A percentile compares a stretch with the other conserved stretches of the same genome.
phyloP scores from a whole-genome alignment of 2,329 filamentous ascomycete genomes.

The Calonectria leucothoes region DNA sequence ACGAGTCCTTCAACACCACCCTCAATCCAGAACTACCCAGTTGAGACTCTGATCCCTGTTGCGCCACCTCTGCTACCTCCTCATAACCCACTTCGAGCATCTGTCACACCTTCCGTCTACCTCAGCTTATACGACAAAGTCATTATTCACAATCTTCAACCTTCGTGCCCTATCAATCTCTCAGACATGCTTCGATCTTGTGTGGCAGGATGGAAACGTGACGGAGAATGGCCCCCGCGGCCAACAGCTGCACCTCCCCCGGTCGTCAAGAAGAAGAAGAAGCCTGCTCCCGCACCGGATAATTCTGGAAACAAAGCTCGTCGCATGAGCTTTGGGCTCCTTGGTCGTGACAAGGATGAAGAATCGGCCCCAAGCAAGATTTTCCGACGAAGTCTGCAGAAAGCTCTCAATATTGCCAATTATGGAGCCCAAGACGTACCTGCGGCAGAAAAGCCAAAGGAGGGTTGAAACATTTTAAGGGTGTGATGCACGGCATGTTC shows the following conservation, averaged over 20 bases:
- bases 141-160: slow-evolving; percentile 81
- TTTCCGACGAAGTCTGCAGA: slow-evolving; percentile 59
- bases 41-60: slow-evolving; percentile 76
- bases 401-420: slow-evolving; percentile 55
- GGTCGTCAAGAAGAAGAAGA: slow-evolving; percentile 53
- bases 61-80: slow-evolving; percentile 78
- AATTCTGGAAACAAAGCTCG: slow-evolving; percentile 47
- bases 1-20: slow-evolving; percentile 44
- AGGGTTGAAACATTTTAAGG: not conserved
- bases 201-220: slow-evolving; percentile 91
- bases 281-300: slow-evolving; percentile 26
- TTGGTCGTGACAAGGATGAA: slow-evolving; percentile 55
- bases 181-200: slow-evolving; percentile 82
- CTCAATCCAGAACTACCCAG: slow-evolving; percentile 54
- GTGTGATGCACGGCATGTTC: not conserved
- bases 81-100: slow-evolving; percentile 80
- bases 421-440: slow-evolving; percentile 30
- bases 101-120: slow-evolving; percentile 80
- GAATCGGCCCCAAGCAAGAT: slow-evolving; percentile 49
- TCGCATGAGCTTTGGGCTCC: slow-evolving; percentile 61
- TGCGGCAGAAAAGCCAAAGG: slow-evolving; percentile 29
- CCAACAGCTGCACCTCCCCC: slow-evolving; percentile 56
- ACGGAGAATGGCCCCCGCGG: slow-evolving; percentile 87
- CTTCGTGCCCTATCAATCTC: slow-evolving; percentile 89
- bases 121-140: slow-evolving; percentile 91